Evolutionary conservation across 2,329 filamentous ascomycete species (phyloP).

Genomic region (Myriosclerotinia curreyana): DNA sequence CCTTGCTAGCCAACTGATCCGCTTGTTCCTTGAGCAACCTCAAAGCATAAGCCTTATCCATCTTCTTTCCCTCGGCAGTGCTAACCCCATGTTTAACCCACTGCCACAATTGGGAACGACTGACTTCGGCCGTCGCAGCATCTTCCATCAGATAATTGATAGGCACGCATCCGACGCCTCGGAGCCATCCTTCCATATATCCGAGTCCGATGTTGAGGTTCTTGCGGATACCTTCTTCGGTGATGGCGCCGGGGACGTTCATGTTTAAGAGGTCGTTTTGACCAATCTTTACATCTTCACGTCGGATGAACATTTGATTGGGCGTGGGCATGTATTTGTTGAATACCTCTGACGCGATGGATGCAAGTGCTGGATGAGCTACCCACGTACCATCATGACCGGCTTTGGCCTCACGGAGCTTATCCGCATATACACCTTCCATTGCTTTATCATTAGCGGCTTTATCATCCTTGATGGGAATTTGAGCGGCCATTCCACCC

Average conservation of each 20-base stretch:
- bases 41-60: conserved; percentile 89
- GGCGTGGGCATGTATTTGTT: conserved; percentile 98
- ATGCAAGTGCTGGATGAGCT: conserved; percentile 86
- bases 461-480: conserved; percentile 94
- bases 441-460: conserved; percentile 91
- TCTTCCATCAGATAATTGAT: conserved; percentile 99
- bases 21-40: conserved; percentile 84
- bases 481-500: conserved; percentile 98
- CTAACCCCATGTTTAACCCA: conserved; percentile 75
- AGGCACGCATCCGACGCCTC: conserved; percentile 90
- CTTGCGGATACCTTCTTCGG: conserved; percentile 93
- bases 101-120: conserved; percentile 92
- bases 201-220: conserved; percentile 94
- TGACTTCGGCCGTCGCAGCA: conserved; percentile 94
- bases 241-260: conserved; percentile 90
- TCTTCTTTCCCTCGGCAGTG: conserved; percentile 83
- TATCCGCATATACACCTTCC: conserved; percentile 89
- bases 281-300: conserved; percentile 83
- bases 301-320: conserved; percentile 88
- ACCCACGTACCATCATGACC: conserved; percentile 98
- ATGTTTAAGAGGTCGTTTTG: conserved; percentile 94
- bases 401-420: conserved; percentile 90
- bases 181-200: conserved; percentile 99
- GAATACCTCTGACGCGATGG: conserved; percentile 88
- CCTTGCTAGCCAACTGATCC: conserved; percentile 69